Conservation (phyloP, 306 rosid genomes). For the Trichosanthes cucumerina region DNA sequence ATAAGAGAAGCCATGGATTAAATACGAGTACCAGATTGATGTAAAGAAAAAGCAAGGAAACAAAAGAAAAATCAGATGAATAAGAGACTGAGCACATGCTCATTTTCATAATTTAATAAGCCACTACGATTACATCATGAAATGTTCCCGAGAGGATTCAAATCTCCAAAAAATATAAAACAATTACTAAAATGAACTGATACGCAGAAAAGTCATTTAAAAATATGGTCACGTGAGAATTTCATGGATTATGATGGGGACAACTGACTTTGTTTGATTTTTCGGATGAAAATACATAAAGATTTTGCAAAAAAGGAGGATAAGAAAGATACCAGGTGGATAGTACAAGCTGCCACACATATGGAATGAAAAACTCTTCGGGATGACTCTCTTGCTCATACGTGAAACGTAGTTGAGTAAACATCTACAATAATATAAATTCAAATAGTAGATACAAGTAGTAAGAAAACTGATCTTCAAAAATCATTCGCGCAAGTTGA, state of each 20-base stretch:
- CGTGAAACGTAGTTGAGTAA: constrained; percentile 88
- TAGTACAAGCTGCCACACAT: constrained; percentile 88
- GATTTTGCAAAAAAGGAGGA: constrained; percentile 11
- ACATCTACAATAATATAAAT: constrained; percentile 52
- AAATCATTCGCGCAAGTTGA: constrained; percentile 4
- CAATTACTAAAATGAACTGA: not conserved
- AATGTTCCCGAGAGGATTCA: not conserved
- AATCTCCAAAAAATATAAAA: not conserved
- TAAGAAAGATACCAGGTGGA: constrained; percentile 58
- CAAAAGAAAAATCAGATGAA: not conserved
- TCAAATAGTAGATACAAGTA: not conserved
- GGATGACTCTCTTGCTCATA: constrained; percentile 99
- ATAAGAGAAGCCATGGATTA: not conserved
- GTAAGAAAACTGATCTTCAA: not conserved
- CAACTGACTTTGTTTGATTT: not conserved
- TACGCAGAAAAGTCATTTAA: not conserved
- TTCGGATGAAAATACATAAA: not conserved
- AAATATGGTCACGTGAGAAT: not conserved
- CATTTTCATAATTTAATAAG: not conserved
- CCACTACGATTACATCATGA: not conserved
- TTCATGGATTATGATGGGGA: not conserved
- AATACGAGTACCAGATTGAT: not conserved
- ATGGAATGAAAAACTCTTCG: constrained; percentile 93
- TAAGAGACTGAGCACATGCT: not conserved
- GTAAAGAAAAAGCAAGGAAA: not conserved